Base-by-base conservation (phyloP, 2,329 filamentous ascomycete species). In the Cryphonectria carpinicola region DNA sequence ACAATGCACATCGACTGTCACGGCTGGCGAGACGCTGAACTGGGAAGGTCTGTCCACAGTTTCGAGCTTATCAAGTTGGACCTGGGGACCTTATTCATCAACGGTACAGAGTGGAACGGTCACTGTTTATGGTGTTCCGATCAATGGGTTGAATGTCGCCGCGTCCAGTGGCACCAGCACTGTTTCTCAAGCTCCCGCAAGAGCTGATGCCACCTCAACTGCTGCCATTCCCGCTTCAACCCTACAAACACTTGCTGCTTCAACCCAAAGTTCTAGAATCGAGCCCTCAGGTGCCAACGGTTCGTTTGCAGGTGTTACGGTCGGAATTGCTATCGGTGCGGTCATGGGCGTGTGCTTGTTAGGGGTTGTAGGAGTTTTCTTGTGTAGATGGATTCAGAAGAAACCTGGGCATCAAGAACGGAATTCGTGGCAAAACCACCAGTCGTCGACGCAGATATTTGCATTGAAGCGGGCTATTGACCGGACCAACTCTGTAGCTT, bases 1-100 rank as follows among this genome's bases (percentile, higher is more conserved):
- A 56, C 52, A 56, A 56, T 56, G 52, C 52, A 56, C 52, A 17
- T 56, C 52, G n/a, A 32, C 52, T 28, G n/a, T 56, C 52, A 56
- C 52, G 6, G 52, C 52, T 56, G 52, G 52, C 52, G 52, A 56
- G n/a, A 56, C 52, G 4, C 13, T 56, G 11, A 56, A 17, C 1
- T 56, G 52, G 52, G n/a, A 56, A 11, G 52, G 52, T 1, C n/a
- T 56, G 14, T 32, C 22, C 25, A 14, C n/a, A 56, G 14, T 56
- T 56, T 32, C 52, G 25, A 56, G 52, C 52, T 10, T 7, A 2
- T 28, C 52, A 25, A 25, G 52, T 17, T 56, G 25, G n/a, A 56
- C 25, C 1, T 56, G 52, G 52, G 52, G 52, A 17, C 52, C 52
- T 17, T 56, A 14, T 56, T 56, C 52, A 7, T 56, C 52, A 14